Percentiles rank a stretch among this genome's conserved stretches.
These are phyloP conservation scores for Auricularia cornea DNA, from an alignment of 768 basidiomycete genomes.

Conservation along the genomic window DNA sequence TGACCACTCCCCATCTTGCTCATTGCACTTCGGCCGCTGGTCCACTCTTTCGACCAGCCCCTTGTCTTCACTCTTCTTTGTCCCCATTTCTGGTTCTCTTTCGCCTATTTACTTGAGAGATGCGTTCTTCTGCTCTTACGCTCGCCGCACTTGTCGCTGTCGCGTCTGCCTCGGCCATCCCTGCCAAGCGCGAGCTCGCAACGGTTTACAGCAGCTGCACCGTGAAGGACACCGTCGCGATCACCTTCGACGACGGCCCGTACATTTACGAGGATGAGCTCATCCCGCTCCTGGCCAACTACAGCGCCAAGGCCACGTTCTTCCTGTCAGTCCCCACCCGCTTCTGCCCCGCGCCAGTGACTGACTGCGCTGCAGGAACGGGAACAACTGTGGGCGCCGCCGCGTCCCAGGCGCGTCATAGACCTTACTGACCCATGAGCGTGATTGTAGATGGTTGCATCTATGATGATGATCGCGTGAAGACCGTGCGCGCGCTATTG, in stretches of 20 bases:
- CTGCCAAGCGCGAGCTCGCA: not conserved
- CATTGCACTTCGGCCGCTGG: too few species aligned
- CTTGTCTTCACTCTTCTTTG: not conserved
- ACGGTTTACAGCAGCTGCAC: not conserved
- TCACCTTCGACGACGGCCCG: slow-evolving; percentile 17
- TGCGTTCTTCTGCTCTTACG: not conserved
- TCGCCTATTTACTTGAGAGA: not conserved
- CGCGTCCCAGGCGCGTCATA: not conserved
- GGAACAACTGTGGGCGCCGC: slow-evolving; percentile 4
- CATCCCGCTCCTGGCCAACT: slow-evolving; percentile 2
- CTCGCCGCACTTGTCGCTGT: not conserved
- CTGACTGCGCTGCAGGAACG: not conserved
- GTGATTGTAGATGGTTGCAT: slow-evolving; percentile 20
- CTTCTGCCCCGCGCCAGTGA: not conserved
- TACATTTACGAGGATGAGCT: slow-evolving; percentile 14
- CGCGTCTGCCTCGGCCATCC: not conserved
- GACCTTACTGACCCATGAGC: too few species aligned
- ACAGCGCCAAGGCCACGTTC: slow-evolving; percentile 34
- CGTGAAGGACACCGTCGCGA: not conserved
- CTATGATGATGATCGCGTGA: slow-evolving; percentile 14
- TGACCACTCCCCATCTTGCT: too few species aligned
- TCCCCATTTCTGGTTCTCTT: not conserved
- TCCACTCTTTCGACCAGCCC: too few species aligned
- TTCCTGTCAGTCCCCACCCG: slow-evolving; percentile 26
- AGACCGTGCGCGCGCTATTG: slow-evolving; percentile 29